Conservation (phyloP, 306 rosid species). For the Cyamopsis tetragonoloba region DNA sequence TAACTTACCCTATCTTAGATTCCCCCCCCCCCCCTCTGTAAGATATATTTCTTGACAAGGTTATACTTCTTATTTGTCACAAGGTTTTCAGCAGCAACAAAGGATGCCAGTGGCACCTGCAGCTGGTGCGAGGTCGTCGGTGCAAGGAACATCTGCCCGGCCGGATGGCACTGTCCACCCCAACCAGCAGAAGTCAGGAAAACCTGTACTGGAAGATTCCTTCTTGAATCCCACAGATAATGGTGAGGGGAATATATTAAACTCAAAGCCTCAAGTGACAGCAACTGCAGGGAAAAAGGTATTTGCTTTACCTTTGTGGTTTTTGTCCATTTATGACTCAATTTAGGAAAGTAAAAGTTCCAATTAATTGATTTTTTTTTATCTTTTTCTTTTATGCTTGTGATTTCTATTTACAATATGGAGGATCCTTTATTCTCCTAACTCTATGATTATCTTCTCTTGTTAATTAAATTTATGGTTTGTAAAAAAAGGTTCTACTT, state of each 20-base stretch:
- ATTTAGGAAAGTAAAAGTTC: conserved; percentile 1
- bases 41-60: conserved; percentile 17
- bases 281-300: conserved; percentile 51
- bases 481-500: too few species aligned
- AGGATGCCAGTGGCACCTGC: conserved; percentile 47
- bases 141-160: conserved; percentile 37
- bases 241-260: conserved; percentile 41
- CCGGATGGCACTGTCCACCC: conserved; percentile 41
- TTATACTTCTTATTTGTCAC: neutral
- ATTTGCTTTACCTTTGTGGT: conserved; percentile 32
- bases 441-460: neutral
- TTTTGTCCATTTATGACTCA: conserved; percentile 14
- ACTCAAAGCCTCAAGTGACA: conserved; percentile 42
- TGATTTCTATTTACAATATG: neutral
- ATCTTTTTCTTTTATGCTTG: neutral
- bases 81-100: conserved; percentile 84
- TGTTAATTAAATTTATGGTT: neutral
- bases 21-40: neutral
- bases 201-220: conserved; percentile 54
- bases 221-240: conserved; percentile 39
- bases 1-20: conserved; percentile 4
- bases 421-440: neutral
- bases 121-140: conserved; percentile 51
- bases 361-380: neutral
- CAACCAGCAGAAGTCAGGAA: conserved; percentile 54